A percentile compares a stretch with the other conserved stretches of the same genome.
Evolutionary conservation across 1,139 yeast species (phyloP).

Genomic region (Arxiozyma telluris): DNA sequence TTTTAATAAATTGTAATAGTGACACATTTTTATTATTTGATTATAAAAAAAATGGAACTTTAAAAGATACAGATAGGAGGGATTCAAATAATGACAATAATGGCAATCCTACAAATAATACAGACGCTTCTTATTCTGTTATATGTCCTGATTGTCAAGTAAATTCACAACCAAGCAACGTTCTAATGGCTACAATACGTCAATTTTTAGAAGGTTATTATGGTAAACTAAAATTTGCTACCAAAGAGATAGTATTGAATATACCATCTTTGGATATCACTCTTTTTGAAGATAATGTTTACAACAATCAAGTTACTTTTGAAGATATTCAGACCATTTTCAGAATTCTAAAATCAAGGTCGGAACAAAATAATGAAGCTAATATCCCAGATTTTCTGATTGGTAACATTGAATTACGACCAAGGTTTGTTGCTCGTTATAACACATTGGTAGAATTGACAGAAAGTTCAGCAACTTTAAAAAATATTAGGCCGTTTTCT

Average conservation of each 20-base stretch:
- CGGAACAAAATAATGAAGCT: constrained; percentile 16
- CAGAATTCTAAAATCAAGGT: constrained; percentile 22
- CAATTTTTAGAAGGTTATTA: constrained; percentile 18
- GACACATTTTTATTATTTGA: constrained; percentile 20
- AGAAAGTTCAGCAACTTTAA: constrained; percentile 27
- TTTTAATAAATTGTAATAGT: constrained; percentile 14
- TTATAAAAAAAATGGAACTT: constrained; percentile 6
- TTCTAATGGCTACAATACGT: constrained; percentile 22
- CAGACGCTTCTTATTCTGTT: constrained; percentile 8
- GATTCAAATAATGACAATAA: constrained; percentile 1
- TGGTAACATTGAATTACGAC: constrained; percentile 17
- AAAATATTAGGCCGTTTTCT: constrained; percentile 26
- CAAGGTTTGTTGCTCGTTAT: constrained; percentile 29
- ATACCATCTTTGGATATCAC: constrained; percentile 25
- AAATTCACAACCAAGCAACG: constrained; percentile 17
- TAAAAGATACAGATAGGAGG: no score
- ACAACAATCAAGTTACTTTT: constrained; percentile 26
- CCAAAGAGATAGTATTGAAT: constrained; percentile 23
- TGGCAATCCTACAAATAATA: not conserved
- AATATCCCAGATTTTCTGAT: constrained; percentile 18
- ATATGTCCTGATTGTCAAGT: constrained; percentile 19
- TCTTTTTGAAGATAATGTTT: constrained; percentile 28
- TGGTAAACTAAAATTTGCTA: constrained; percentile 21
- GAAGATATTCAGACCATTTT: constrained; percentile 28
- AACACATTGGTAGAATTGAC: constrained; percentile 30